Percentiles rank a stretch among this genome's conserved stretches.
Evolutionary conservation across 768 basidiomycete genomes (phyloP).

Genomic region (Multifurca ochricompacta): DNA sequence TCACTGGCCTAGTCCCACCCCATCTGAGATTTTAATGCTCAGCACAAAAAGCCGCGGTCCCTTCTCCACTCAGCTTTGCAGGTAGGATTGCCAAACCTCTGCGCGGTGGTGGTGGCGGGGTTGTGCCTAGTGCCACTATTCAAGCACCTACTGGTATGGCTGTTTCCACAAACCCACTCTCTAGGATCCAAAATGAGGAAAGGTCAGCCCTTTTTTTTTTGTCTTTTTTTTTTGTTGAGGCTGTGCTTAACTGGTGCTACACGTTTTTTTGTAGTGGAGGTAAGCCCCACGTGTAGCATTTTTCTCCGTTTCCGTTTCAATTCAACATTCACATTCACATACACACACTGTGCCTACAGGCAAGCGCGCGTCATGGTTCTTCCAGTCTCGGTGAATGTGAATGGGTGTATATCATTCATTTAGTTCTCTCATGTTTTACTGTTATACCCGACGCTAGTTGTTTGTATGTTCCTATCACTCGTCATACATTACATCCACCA

Average conservation of each 20-base stretch:
- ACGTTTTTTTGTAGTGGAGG: conserved; percentile 12
- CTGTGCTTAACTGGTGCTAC: conserved; percentile 15
- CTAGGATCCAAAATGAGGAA: conserved; percentile 77
- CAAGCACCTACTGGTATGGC: conserved; percentile 36
- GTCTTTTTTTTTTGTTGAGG: neutral
- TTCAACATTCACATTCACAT: conserved; percentile 2
- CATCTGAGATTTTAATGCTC: conserved; percentile 22
- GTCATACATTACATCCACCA: conserved; percentile 27
- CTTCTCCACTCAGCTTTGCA: conserved; percentile 63
- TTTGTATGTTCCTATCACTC: conserved; percentile 23
- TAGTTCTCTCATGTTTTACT: conserved; percentile 25
- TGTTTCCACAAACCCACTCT: conserved; percentile 55
- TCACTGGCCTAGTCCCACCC: neutral
- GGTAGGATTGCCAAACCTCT: conserved; percentile 96
- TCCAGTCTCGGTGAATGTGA: conserved; percentile 69
- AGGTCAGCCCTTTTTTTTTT: conserved; percentile 29
- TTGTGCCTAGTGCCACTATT: conserved; percentile 34
- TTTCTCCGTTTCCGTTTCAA: too few relatives aligned
- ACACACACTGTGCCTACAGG: conserved; percentile 12
- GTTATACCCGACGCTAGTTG: conserved; percentile 25
- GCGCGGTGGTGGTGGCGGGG: conserved; percentile 78
- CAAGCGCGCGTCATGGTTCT: conserved; percentile 92
- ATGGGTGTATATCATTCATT: conserved; percentile 13
- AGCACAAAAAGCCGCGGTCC: conserved; percentile 75
- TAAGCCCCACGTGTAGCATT: conserved; percentile 11